Evolutionary conservation across 73 alveolate genomes (phyloP).

Genomic region (Paramecium octaurelia): DNA sequence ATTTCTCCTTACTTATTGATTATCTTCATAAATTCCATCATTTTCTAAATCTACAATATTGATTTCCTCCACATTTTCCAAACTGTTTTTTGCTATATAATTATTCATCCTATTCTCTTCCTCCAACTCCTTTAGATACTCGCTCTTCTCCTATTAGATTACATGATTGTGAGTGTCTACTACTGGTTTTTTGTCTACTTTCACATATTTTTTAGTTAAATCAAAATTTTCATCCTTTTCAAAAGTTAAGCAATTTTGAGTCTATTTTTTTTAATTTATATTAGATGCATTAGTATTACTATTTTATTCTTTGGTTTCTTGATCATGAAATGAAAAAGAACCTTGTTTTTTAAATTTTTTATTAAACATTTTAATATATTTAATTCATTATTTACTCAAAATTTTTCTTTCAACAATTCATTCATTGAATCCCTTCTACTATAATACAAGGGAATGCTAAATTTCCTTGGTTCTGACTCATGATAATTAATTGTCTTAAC

Average conservation of each 20-base stretch:
- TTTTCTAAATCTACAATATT: background rate
- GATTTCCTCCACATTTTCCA: background rate
- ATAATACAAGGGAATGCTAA: background rate
- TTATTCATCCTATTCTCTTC: background rate
- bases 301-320: background rate
- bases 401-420: background rate
- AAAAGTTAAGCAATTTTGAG: background rate
- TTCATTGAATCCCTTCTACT: background rate
- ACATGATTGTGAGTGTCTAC: background rate
- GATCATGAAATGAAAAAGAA: background rate
- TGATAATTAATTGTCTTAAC: background rate
- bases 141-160: background rate
- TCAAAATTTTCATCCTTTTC: background rate
- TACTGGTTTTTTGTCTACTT: background rate
- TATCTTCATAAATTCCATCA: background rate
- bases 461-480: background rate
- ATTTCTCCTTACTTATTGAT: background rate
- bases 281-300: background rate
- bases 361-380: background rate
- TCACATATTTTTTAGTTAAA: background rate
- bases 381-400: background rate
- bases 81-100: background rate
- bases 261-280: background rate
- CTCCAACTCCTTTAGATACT: background rate
- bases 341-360: background rate